Evolutionary conservation across 2,329 filamentous ascomycete species (phyloP).

Genomic region (Apiospora sp.): DNA sequence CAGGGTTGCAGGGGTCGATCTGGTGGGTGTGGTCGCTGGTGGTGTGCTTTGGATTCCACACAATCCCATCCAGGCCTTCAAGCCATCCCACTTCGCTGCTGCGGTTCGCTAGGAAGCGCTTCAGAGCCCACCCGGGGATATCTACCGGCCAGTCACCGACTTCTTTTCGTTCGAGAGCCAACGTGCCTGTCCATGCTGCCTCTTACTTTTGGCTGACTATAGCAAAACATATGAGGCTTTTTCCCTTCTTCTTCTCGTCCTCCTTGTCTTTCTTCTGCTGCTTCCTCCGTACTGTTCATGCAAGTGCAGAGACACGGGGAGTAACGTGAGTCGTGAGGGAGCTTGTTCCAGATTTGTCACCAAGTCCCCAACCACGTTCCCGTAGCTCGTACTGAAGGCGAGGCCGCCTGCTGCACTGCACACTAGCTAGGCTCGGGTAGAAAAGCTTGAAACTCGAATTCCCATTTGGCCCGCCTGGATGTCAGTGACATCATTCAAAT

Average conservation of each 20-base stretch:
- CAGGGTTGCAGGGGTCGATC: constrained; percentile 26
- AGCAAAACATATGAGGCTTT: not conserved
- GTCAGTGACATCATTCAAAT: not conserved
- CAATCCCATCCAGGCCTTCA: not conserved
- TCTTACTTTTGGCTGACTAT: not conserved
- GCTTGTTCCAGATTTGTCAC: not conserved
- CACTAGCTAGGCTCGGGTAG: constrained; percentile 5
- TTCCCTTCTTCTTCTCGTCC: not conserved
- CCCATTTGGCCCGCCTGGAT: not conserved
- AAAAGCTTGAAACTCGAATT: not conserved
- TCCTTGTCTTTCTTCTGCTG: too few species aligned
- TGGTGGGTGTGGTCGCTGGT: not conserved
- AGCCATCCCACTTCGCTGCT: not conserved
- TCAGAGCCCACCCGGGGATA: not conserved
- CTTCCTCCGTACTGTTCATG: not conserved
- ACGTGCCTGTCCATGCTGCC: not conserved
- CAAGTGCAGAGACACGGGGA: not conserved
- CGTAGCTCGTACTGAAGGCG: not conserved
- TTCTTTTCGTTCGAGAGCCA: not conserved
- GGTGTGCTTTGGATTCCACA: not conserved
- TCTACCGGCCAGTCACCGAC: constrained; percentile 18
- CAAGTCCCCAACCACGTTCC: not conserved
- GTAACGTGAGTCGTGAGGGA: not conserved
- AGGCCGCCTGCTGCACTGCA: not conserved
- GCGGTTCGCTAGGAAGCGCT: not conserved